These are phyloP conservation scores for Penicillium pancosmium DNA, from an alignment of 495 filamentous ascomycete species.

Conservation along the genomic window DNA sequence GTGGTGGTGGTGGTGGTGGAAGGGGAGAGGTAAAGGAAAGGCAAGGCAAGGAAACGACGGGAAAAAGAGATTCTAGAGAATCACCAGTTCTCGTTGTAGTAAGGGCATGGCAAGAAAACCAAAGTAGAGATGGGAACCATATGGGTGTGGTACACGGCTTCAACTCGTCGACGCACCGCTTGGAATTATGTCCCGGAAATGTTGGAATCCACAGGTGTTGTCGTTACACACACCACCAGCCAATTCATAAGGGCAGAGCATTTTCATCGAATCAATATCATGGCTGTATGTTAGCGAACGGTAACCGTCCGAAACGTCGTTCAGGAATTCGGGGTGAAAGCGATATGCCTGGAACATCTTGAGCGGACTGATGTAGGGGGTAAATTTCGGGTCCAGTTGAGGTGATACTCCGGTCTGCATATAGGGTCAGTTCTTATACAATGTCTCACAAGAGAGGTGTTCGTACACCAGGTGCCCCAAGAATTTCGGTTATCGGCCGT, in stretches of 20 bases:
- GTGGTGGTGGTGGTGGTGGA: slow-evolving; percentile 6
- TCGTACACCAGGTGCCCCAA: slow-evolving; percentile 44
- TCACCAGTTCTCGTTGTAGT: background rate
- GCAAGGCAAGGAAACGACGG: slow-evolving; percentile 7
- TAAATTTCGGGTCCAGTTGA: slow-evolving; percentile 48
- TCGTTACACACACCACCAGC: slow-evolving; percentile 78
- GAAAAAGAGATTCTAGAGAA: slow-evolving; percentile 1
- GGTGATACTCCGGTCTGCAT: slow-evolving; percentile 29
- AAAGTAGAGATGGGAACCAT: slow-evolving; percentile 12
- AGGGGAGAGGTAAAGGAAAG: slow-evolving; percentile 14
- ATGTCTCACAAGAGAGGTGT: slow-evolving; percentile 17
- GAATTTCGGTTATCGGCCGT: slow-evolving; percentile 18
- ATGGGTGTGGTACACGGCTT: slow-evolving; percentile 33
- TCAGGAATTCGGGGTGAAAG: slow-evolving; percentile 74
- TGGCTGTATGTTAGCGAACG: slow-evolving; percentile 93
- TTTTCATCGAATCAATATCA: slow-evolving; percentile 72
- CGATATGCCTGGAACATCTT: slow-evolving; percentile 84
- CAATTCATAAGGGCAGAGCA: slow-evolving; percentile 74
- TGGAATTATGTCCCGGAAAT: slow-evolving; percentile 74
- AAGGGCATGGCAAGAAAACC: slow-evolving; percentile 10
- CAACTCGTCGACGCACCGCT: slow-evolving; percentile 72
- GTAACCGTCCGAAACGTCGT: slow-evolving; percentile 72
- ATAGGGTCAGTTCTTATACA: slow-evolving; percentile 23
- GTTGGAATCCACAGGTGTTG: slow-evolving; percentile 69
- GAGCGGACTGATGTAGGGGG: slow-evolving; percentile 82